Conservation (phyloP, 495 filamentous ascomycete genomes). For the Tuber umbilicatum region DNA sequence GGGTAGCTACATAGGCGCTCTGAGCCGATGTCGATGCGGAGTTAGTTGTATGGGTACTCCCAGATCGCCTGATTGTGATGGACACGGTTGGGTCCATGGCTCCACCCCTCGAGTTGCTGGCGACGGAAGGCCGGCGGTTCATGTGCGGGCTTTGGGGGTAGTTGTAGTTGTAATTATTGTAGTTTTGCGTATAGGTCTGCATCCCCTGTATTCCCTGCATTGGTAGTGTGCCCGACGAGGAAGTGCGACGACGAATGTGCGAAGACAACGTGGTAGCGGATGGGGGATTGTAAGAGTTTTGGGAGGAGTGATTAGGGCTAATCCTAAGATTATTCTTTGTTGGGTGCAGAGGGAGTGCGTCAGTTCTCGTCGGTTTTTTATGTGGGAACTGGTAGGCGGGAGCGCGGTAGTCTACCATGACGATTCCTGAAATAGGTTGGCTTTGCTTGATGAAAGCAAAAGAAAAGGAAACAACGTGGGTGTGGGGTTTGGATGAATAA, state of each 20-base stretch:
- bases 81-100: constrained; percentile 24
- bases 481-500: constrained; percentile 19
- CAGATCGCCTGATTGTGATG: constrained; percentile 34
- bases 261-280: constrained; percentile 27
- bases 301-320: constrained; percentile 27
- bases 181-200: constrained; percentile 21
- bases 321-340: constrained; percentile 27
- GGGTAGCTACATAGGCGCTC: constrained; percentile 72
- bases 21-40: constrained; percentile 32
- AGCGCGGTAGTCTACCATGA: constrained; percentile 40
- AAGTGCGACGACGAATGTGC: constrained; percentile 33
- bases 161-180: constrained; percentile 20
- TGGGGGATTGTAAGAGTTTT: constrained; percentile 28
- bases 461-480: constrained; percentile 24
- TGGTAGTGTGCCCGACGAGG: constrained; percentile 34
- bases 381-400: constrained; percentile 36
- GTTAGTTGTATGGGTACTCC: constrained; percentile 35
- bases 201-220: constrained; percentile 6
- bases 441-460: neutral
- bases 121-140: constrained; percentile 31
- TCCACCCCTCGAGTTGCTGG: constrained; percentile 28
- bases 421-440: constrained; percentile 19
- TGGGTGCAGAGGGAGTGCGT: constrained; percentile 12
- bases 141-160: constrained; percentile 25
- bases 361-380: constrained; percentile 20